These are phyloP conservation scores for Myxozyma mucilagina DNA, from an alignment of 805 yeast species.

Conservation along the genomic window DNA sequence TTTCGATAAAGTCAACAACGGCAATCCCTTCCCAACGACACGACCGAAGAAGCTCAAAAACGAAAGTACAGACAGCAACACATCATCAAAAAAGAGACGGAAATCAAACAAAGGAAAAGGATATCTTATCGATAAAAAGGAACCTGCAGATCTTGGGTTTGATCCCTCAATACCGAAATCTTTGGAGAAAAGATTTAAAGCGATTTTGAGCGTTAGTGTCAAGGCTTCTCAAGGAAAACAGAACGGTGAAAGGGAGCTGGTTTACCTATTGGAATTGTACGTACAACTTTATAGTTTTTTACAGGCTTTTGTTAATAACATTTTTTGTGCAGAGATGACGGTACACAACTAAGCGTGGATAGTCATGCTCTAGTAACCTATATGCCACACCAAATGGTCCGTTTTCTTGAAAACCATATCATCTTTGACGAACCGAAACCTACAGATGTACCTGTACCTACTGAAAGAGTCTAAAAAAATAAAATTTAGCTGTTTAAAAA, in stretches of 20 bases:
- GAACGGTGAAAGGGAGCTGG: not conserved
- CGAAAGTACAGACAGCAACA: not conserved
- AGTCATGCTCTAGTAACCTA: not conserved
- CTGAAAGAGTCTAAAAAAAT: not conserved
- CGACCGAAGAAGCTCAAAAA: not conserved
- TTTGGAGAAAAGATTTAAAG: not conserved
- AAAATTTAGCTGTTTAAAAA: not conserved
- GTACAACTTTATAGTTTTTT: not conserved
- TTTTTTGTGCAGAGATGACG: not conserved
- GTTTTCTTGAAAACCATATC: conserved; percentile 1
- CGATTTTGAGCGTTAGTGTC: not conserved
- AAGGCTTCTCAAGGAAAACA: not conserved
- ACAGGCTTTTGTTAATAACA: not conserved
- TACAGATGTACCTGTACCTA: not conserved
- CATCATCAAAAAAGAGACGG: not conserved
- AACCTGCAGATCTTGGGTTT: not conserved
- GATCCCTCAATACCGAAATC: not conserved
- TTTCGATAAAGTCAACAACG: not conserved
- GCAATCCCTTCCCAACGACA: not conserved
- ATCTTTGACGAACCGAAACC: not conserved
- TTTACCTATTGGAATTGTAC: not conserved
- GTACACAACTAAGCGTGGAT: not conserved
- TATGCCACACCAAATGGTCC: not conserved
- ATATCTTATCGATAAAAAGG: not conserved
- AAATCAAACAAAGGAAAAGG: not conserved